Conservation (phyloP, 192 early-diverging fungal species). For the Gamsiella multidivaricata region DNA sequence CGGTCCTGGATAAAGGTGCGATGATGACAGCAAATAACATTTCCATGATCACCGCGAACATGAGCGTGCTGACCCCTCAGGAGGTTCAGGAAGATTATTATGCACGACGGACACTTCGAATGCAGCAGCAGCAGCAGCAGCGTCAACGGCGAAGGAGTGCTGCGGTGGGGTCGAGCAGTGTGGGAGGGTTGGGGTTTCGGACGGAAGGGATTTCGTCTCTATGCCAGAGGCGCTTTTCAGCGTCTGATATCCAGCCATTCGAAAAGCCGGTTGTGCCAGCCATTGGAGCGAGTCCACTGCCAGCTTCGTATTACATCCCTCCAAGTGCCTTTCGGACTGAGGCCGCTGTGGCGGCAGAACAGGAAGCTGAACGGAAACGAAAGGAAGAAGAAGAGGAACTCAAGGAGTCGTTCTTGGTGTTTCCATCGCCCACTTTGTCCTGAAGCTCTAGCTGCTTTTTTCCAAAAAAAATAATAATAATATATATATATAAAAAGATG, state of each 20-base stretch:
- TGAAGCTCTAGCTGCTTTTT: background rate
- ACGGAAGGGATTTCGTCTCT: background rate
- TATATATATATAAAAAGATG: background rate
- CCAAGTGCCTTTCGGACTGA: constrained; percentile 48
- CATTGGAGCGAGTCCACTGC: constrained; percentile 13
- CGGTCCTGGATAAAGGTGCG: constrained; percentile 11
- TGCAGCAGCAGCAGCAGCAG: constrained; percentile 7
- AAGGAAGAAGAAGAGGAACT: constrained; percentile 19
- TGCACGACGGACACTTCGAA: constrained; percentile 17
- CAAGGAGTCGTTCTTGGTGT: constrained; percentile 28
- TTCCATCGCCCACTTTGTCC: constrained; percentile 24
- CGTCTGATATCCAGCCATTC: constrained; percentile 13
- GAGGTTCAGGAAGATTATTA: constrained; percentile 42
- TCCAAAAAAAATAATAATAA: background rate
- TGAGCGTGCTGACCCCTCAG: constrained; percentile 31
- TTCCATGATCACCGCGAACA: constrained; percentile 30
- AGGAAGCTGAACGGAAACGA: constrained; percentile 19
- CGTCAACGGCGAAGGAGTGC: constrained; percentile 6
- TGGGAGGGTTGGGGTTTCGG: background rate
- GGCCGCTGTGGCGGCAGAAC: constrained; percentile 29
- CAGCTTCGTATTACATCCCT: constrained; percentile 39
- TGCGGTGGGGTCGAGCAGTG: background rate
- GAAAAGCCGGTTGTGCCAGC: constrained; percentile 4
- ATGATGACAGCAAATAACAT: constrained; percentile 39
- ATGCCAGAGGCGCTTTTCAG: background rate